A percentile compares a stretch with the other conserved stretches of the same genome.
Evolutionary conservation across 2,329 filamentous ascomycete species (phyloP).

Genomic region (Malbranchea zuffiana): DNA sequence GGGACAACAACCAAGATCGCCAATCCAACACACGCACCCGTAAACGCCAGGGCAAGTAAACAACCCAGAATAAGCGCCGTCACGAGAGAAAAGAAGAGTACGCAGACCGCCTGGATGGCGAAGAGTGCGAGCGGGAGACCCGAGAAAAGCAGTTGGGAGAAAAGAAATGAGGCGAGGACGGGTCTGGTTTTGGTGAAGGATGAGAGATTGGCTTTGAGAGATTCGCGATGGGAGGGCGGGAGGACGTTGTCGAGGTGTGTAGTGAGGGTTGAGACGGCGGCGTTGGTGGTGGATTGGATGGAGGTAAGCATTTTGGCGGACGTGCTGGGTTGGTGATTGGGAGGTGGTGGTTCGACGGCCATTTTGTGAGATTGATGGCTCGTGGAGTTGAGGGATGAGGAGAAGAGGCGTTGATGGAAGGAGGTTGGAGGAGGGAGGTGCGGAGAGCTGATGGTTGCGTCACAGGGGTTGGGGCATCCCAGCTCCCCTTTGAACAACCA

Average conservation of each 20-base stretch:
- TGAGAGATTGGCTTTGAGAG: conserved; percentile 43
- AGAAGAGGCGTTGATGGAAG: not conserved
- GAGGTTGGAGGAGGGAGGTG: too few species aligned
- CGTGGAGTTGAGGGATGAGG: not conserved
- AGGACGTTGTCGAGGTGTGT: conserved; percentile 42
- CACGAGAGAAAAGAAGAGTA: conserved; percentile 51
- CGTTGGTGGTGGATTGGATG: conserved; percentile 3
- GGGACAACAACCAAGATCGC: conserved; percentile 59
- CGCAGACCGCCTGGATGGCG: conserved; percentile 51
- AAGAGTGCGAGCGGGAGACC: conserved; percentile 60
- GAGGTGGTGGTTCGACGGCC: too few species aligned
- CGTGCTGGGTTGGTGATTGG: conserved; percentile 1
- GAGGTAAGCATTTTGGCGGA: not conserved
- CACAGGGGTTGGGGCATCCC: too few species aligned
- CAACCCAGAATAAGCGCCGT: conserved; percentile 46
- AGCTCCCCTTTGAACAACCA: too few species aligned
- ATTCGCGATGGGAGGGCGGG: conserved; percentile 50
- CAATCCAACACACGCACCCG: conserved; percentile 55
- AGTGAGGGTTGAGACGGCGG: conserved; percentile 11
- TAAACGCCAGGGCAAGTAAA: conserved; percentile 47
- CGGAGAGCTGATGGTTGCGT: not conserved
- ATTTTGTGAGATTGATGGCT: not conserved
- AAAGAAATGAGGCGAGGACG: conserved; percentile 57
- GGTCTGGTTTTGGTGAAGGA: conserved; percentile 54
- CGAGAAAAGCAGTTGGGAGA: conserved; percentile 53